Base-by-base conservation (phyloP, 768 basidiomycete genomes). In the Antrodiella citrinella region DNA sequence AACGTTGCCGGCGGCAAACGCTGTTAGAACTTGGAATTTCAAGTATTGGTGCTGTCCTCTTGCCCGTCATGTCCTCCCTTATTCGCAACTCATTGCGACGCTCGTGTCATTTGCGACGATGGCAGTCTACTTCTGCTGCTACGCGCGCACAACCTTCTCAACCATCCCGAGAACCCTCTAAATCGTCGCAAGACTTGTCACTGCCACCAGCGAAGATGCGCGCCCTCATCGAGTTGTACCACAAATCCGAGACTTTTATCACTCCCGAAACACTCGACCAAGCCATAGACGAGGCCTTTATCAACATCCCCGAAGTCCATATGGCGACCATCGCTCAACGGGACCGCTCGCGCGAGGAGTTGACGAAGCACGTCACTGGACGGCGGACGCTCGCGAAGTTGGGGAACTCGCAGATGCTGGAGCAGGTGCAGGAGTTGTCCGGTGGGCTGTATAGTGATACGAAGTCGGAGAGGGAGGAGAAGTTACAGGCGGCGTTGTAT, bases 141-240 rank as follows among this genome's bases (percentile, higher is more conserved):
- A 21, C 40, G 4, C 5, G 42, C 35, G 22, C 51, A 20, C 44
- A 54, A 22, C 22, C 44, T 4, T 47, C 39, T 15, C 46, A 42
- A 22, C 15, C 26, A 50, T 49, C 21, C 52, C 50, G 38, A 51
- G 57, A 3, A 44, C 30, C 30, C 30, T n/a, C n/a, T n/a, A n/a
- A n/a, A n/a, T n/a, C n/a, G n/a, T n/a, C n/a, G n/a, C n/a, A n/a
- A n/a, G 30, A 49, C 15, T 50, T 57, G 46, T 58, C 67, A n/a
- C 73, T 84, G 3, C 72, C 82, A 2, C 71, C 73, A 2, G 70
- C 75, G 19, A 74, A 70, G 67, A 72, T 88, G 70, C 83, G 84
- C 52, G 82, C 85, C 2, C 80, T 90, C 54, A 75, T 89, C 54
- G 74, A 80, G 9, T 76, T 91, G 48, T 91, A 90, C 69, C 87